These are phyloP conservation scores for Xylaria sp. DNA, from an alignment of 2,329 filamentous ascomycete genomes.

Conservation along the genomic window DNA sequence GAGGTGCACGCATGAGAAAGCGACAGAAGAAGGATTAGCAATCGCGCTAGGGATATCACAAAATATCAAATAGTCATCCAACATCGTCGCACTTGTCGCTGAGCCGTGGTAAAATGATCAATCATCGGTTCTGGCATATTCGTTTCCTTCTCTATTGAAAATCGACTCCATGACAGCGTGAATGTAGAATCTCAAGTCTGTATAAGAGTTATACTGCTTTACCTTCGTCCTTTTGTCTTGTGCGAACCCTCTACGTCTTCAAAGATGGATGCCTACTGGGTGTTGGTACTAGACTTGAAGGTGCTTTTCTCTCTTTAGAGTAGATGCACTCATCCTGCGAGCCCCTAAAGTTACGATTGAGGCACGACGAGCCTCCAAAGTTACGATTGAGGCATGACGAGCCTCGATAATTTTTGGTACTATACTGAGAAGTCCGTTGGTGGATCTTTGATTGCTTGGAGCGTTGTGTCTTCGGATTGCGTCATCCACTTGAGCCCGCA, in stretches of 20 bases:
- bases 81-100: no score
- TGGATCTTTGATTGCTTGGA: conserved; percentile 1
- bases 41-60: no score
- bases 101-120: no score
- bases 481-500: conserved; percentile 1
- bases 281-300: not conserved
- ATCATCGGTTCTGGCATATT: no score
- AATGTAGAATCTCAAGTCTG: not conserved
- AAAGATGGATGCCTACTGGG: no score
- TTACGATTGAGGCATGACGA: conserved; percentile 20
- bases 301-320: not conserved
- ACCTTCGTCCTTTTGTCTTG: not conserved
- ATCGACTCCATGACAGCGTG: no score
- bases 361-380: conserved; percentile 10
- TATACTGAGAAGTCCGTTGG: conserved; percentile 4
- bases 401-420: conserved; percentile 12
- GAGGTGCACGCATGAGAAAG: no score
- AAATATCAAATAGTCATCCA: no score
- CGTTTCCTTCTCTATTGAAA: no score
- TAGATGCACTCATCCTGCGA: not conserved
- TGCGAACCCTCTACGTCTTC: not conserved
- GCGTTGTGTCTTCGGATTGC: not conserved
- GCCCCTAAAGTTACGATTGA: conserved; percentile 15
- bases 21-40: no score
- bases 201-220: not conserved